A percentile compares a stretch with the other conserved stretches of the same genome.
Evolutionary conservation across 139 green algal species (phyloP).

Genomic region (Closterium sp.): DNA sequence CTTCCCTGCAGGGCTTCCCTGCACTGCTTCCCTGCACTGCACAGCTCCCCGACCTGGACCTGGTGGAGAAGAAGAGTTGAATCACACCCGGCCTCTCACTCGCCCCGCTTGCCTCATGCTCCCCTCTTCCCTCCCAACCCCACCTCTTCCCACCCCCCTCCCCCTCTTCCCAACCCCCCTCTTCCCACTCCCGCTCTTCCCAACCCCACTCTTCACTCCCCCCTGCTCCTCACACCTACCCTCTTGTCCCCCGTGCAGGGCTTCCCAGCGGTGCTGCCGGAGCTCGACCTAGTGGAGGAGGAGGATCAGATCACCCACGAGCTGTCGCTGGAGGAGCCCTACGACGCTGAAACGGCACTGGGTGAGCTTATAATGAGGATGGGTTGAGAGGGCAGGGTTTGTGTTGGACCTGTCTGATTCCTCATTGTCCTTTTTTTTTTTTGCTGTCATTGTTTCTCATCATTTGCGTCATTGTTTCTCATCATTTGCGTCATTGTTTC

Average conservation of each 20-base stretch:
- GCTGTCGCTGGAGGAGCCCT: constrained; percentile 66
- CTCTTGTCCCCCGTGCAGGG: neutral
- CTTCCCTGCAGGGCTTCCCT: constrained; percentile 26
- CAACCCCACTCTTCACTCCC: neutral
- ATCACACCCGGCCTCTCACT: constrained; percentile 89
- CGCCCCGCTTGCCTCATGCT: no score
- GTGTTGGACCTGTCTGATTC: no score
- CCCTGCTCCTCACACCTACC: neutral
- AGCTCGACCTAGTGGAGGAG: constrained; percentile 90
- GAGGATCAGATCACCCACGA: constrained; percentile 97
- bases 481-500: no score
- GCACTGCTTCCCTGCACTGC: constrained; percentile 54
- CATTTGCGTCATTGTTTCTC: no score
- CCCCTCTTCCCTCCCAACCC: no score
- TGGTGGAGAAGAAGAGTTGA: constrained; percentile 92
- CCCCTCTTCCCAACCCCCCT: neutral
- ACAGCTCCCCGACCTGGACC: constrained; percentile 70
- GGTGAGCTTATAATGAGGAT: constrained; percentile 33
- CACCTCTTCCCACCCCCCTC: neutral
- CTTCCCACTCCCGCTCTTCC: neutral
- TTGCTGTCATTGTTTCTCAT: no score
- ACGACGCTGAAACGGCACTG: constrained; percentile 71
- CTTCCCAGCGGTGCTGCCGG: constrained; percentile 61
- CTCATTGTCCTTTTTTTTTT: no score
- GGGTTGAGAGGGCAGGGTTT: neutral